A percentile compares a stretch with the other conserved stretches of the same genome.
phyloP scores from a whole-genome alignment of 352 stramenopile species.

The Pythium utonaiense region DNA sequence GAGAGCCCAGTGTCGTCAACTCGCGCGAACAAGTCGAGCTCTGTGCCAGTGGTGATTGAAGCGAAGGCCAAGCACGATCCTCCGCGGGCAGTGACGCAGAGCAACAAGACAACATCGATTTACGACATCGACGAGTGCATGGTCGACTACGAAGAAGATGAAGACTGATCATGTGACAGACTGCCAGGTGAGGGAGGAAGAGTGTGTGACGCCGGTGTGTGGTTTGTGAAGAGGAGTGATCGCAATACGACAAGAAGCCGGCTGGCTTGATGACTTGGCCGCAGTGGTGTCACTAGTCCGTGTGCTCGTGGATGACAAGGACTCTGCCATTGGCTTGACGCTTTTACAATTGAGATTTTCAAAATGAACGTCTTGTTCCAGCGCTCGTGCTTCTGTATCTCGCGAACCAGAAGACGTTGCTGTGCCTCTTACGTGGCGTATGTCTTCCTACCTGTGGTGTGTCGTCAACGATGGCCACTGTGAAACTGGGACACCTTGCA shows the following conservation, averaged over 20 bases:
- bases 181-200: no score
- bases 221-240: no score
- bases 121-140: conserved; percentile 75
- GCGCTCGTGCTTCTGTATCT: no score
- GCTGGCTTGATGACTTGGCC: background rate
- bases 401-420: no score
- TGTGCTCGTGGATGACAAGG: background rate
- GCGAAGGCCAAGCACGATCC: conserved; percentile 1
- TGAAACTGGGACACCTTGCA: no score
- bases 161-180: conserved; percentile 27
- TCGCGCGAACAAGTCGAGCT: background rate
- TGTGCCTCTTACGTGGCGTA: no score
- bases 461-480: no score
- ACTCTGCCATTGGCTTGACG: no score
- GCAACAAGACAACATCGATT: conserved; percentile 15
- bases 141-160: conserved; percentile 83
- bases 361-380: conserved; percentile 2
- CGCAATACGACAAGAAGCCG: background rate
- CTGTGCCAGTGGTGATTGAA: background rate
- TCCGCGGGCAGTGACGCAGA: background rate
- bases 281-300: background rate
- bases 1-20: conserved; percentile 15
- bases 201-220: no score
- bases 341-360: conserved; percentile 2
- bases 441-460: no score